Conservation (phyloP, 2,329 filamentous ascomycete species). For the Fusarium temperatum region DNA sequence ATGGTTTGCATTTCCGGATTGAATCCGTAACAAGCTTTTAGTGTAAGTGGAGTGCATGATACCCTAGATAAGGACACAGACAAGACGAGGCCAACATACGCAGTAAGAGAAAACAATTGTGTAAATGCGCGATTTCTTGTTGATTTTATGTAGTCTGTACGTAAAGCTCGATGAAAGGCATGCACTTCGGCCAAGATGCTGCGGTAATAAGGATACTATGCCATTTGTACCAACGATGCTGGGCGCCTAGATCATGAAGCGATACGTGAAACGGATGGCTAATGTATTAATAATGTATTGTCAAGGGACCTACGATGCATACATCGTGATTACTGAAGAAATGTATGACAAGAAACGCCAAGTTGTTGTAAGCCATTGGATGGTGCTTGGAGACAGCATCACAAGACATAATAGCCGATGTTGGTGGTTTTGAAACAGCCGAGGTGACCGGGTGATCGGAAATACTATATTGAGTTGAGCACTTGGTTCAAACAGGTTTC, state of each 20-base stretch:
- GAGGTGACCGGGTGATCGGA: conserved; percentile 41
- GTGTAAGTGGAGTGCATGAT: conserved; percentile 1
- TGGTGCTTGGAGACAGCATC: not conserved
- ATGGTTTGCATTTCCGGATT: conserved; percentile 10
- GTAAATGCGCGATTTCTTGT: conserved; percentile 4
- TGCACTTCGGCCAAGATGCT: not conserved
- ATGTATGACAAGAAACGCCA: conserved; percentile 9
- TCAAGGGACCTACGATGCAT: conserved; percentile 19
- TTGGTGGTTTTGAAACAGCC: conserved; percentile 20
- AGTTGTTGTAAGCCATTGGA: not conserved
- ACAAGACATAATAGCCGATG: conserved; percentile 29
- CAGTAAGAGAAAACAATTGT: conserved; percentile 2
- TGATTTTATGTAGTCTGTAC: not conserved
- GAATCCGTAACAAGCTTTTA: not conserved
- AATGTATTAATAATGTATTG: conserved; percentile 27
- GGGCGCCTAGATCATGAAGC: conserved; percentile 18
- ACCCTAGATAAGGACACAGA: not conserved
- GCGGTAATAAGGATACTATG: not conserved
- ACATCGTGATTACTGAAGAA: not conserved
- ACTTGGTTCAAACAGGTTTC: conserved; percentile 3
- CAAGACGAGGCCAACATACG: not conserved
- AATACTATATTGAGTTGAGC: conserved; percentile 9
- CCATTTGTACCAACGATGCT: conserved; percentile 2
- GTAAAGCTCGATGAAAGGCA: not conserved
- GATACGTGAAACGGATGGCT: conserved; percentile 23